Base-by-base conservation (phyloP, 495 filamentous ascomycete species). In the Penicillium mononematosum region DNA sequence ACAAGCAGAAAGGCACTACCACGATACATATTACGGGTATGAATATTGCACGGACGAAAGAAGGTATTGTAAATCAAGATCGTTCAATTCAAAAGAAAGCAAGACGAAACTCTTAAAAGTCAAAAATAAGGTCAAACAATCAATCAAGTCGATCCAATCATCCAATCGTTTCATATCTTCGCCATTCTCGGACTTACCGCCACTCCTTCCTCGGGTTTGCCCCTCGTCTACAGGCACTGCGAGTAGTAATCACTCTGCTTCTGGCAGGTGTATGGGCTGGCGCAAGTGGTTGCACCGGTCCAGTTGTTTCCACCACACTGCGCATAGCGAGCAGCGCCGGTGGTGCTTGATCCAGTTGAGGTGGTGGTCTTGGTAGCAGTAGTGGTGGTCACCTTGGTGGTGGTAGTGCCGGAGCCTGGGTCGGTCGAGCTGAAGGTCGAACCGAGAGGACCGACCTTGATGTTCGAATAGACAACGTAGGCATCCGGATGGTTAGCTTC, bases 401-500 rank as follows among this genome's bases (percentile, higher is more conserved):
- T 60, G n/a, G 64, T 61, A 50, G 53, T 46, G 9, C 45, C 25
- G 4, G 57, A 48, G 11, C 58, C 58, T 6, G 64, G 52, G 50
- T 25, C 45, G 17, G 24, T 17, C 6, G 57, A 56, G 20, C 12
- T 14, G 66, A 84, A 83, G 64, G 86, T 89, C 20, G 83, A 85
- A 67, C 81, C 82, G 53, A 89, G 80, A 24, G 84, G 81, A 22
- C 87, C 87, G 60, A 83, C 82, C 70, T 84, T 82, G 70, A 90
- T 86, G 76, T 88, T 88, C 47, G 80, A 85, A 75, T 81, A 90
- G 64, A 75, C 79, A 27, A 89, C 87, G 11, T 75, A 74, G n/a
- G 86, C 74, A 62, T 79, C 73, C 53, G 81, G 68, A 50, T 71
- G 62, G 32, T 74, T 63, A 53, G 73, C 22, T 74, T 89, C 86